Percentiles rank a stretch among this genome's conserved stretches.
Conservation (phyloP, 768 basidiomycete genomes). For the Rubroboletus pulcherrimus region DNA sequence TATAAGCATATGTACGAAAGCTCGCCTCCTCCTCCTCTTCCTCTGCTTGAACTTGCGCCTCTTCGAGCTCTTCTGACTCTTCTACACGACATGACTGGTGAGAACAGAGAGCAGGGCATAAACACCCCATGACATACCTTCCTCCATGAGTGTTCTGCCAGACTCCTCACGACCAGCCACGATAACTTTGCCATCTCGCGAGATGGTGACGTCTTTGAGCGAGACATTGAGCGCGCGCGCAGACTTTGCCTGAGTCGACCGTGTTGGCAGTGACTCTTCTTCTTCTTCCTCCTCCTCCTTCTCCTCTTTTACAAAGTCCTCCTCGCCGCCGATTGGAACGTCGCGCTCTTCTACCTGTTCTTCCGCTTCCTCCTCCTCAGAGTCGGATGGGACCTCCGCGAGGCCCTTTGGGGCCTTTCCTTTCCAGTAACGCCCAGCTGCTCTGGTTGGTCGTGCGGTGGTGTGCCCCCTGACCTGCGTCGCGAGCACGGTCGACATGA, state of each 20-base stretch:
- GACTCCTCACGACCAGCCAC: constrained; percentile 78
- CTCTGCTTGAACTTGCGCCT: constrained; percentile 38
- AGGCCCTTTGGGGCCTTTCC: constrained; percentile 83
- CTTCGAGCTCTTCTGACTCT: constrained; percentile 40
- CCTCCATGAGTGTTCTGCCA: constrained; percentile 65
- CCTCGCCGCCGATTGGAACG: constrained; percentile 55
- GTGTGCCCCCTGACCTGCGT: constrained; percentile 59
- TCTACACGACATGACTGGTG: constrained; percentile 7
- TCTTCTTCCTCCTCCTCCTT: constrained; percentile 45
- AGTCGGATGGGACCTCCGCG: constrained; percentile 56
- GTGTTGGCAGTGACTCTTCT: constrained; percentile 34
- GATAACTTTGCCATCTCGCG: constrained; percentile 74
- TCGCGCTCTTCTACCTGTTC: constrained; percentile 48
- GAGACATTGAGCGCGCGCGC: constrained; percentile 66
- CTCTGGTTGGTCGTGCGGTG: constrained; percentile 71
- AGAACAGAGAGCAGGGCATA: constrained; percentile 4
- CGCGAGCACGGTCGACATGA: constrained; percentile 33
- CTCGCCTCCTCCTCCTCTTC: constrained; percentile 39
- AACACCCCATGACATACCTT: constrained; percentile 35
- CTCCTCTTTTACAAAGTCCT: constrained; percentile 46
- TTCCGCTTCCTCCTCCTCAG: constrained; percentile 57
- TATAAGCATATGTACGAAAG: constrained; percentile 3
- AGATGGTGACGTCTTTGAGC: constrained; percentile 77
- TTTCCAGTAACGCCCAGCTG: constrained; percentile 85
- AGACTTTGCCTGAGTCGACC: constrained; percentile 31